Conservation (phyloP, 139 green algal species). For the Protoeuglena noctilucae region DNA sequence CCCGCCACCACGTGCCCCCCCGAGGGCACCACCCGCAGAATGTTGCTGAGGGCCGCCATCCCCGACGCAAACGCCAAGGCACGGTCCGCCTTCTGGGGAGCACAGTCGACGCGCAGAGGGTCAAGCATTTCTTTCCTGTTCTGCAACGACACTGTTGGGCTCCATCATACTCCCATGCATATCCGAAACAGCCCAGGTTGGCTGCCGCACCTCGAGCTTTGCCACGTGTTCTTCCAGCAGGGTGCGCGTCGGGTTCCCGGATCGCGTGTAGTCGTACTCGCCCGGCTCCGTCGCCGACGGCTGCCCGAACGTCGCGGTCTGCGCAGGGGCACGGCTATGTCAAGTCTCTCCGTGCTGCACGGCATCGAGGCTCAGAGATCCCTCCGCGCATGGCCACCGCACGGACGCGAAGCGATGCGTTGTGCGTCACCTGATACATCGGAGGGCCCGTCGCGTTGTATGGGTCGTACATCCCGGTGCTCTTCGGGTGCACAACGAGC, state of each 20-base stretch:
- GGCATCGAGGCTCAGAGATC: too few relatives aligned
- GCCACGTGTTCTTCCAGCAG: conserved; percentile 60
- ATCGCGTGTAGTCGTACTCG: conserved; percentile 92
- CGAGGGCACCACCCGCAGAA: conserved; percentile 20
- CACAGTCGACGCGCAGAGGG: neutral
- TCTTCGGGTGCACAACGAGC: conserved; percentile 24
- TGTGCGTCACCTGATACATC: too few relatives aligned
- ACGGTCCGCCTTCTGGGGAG: conserved; percentile 40
- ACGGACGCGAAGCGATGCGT: too few relatives aligned
- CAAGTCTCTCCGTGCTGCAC: too few relatives aligned
- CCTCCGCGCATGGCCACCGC: too few relatives aligned
- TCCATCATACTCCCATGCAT: conserved; percentile 1
- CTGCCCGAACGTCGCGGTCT: conserved; percentile 84
- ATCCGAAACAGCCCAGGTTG: too few relatives aligned
- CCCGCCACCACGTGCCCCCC: conserved; percentile 72
- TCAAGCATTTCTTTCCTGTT: neutral
- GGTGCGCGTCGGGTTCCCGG: conserved; percentile 77
- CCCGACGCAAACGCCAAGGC: conserved; percentile 82
- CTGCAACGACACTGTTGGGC: too few relatives aligned
- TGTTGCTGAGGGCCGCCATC: conserved; percentile 76
- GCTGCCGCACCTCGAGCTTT: conserved; percentile 45
- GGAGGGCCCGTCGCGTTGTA: conserved; percentile 62
- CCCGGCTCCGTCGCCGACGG: conserved; percentile 58
- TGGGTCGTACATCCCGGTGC: conserved; percentile 34
- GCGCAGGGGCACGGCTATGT: too few relatives aligned